These are phyloP conservation scores for Nakaseomyces uthaithaninus DNA, from an alignment of 1,139 yeast genomes.

Conservation along the genomic window DNA sequence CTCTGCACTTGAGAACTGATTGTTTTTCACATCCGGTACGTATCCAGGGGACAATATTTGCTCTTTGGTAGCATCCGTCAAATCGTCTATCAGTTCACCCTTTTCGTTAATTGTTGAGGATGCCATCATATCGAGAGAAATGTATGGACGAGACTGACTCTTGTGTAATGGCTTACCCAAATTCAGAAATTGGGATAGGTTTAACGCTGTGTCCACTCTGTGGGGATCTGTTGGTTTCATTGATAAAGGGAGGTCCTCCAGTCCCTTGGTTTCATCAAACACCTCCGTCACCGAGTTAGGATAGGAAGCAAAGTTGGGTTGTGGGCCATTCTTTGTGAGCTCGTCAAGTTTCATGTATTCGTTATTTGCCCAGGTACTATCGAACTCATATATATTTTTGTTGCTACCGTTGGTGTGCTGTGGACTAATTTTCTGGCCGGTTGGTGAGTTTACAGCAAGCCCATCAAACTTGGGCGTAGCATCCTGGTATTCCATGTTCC, in stretches of 20 bases:
- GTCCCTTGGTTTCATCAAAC: neutral
- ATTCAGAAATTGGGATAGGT: constrained; percentile 2
- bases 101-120: neutral
- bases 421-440: neutral
- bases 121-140: constrained; percentile 18
- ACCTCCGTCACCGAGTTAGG: constrained; percentile 1
- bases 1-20: neutral
- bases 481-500: neutral
- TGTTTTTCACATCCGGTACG: no score
- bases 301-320: neutral
- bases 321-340: constrained; percentile 23
- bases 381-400: constrained; percentile 13
- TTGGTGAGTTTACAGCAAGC: no score
- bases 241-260: constrained; percentile 1
- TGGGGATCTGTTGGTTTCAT: neutral
- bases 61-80: no score
- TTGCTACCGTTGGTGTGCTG: constrained; percentile 1
- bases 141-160: constrained; percentile 19
- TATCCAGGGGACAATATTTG: neutral
- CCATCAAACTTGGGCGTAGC: no score
- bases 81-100: neutral
- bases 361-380: constrained; percentile 36
- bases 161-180: constrained; percentile 1
- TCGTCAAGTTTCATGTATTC: constrained; percentile 56
- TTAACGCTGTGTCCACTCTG: neutral